A percentile compares a stretch with the other conserved stretches of the same genome.
These are phyloP conservation scores for Aspergillus homomorphus DNA, from an alignment of 495 filamentous ascomycete genomes.

Conservation along the genomic window DNA sequence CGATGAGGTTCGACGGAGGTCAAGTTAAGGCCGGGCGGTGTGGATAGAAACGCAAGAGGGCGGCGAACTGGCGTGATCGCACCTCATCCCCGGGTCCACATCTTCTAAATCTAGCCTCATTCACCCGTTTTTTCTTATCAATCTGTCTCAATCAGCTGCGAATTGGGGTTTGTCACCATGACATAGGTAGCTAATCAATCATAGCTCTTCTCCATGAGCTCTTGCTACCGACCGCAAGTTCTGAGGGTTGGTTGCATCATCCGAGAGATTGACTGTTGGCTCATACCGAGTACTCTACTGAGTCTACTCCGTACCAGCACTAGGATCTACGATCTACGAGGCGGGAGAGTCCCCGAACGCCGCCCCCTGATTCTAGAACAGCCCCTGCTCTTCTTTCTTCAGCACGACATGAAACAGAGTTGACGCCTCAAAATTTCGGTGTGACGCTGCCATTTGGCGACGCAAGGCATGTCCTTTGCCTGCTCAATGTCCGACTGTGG, in stretches of 20 bases:
- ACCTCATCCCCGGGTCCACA: conserved; percentile 28
- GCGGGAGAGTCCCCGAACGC: not conserved
- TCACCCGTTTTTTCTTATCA: not conserved
- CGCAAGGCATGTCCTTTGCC: not conserved
- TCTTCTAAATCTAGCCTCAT: not conserved
- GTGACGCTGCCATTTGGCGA: not conserved
- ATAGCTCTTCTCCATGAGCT: too few species aligned
- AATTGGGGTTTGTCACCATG: not conserved
- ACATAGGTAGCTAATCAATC: not conserved
- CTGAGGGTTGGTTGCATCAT: not conserved
- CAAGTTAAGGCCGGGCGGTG: not conserved
- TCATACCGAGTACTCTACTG: too few species aligned
- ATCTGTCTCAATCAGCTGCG: not conserved
- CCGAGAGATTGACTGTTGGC: not conserved
- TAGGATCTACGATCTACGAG: not conserved
- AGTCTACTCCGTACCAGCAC: not conserved
- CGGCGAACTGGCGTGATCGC: conserved; percentile 38
- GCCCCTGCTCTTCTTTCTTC: not conserved
- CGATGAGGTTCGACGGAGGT: not conserved
- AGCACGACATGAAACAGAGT: not conserved
- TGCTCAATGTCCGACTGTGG: not conserved
- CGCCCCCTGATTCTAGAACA: not conserved
- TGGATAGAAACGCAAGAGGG: conserved; percentile 15
- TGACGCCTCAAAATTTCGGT: not conserved
- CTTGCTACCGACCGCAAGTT: too few species aligned